These are phyloP conservation scores for Stagonosporopsis rhizophila DNA, from an alignment of 2,329 filamentous ascomycete genomes.

Conservation along the genomic window DNA sequence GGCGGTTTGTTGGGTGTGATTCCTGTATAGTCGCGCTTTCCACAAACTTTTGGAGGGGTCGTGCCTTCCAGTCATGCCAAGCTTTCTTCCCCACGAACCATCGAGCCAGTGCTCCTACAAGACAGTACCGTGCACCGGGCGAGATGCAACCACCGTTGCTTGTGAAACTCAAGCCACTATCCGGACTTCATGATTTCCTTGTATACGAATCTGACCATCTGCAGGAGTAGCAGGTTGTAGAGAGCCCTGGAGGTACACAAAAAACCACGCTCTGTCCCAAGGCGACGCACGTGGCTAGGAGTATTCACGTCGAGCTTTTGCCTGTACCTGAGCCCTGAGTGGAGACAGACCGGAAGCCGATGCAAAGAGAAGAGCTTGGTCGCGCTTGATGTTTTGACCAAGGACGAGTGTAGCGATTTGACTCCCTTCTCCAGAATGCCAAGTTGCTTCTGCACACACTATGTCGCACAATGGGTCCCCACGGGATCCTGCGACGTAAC, in stretches of 20 bases:
- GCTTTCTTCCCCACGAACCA: constrained; percentile 5
- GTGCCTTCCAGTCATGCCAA: constrained; percentile 25
- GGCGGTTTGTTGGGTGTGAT: constrained; percentile 8
- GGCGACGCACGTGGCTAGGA: neutral
- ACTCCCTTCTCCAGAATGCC: constrained; percentile 6
- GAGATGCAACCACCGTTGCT: neutral
- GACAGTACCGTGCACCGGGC: neutral
- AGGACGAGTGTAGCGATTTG: neutral
- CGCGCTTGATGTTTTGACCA: constrained; percentile 1
- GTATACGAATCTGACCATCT: neutral
- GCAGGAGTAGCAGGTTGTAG: too few species aligned
- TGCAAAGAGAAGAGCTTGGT: neutral
- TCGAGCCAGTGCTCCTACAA: neutral
- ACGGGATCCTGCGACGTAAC: constrained; percentile 7
- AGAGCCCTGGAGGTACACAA: too few species aligned
- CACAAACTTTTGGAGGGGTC: constrained; percentile 31
- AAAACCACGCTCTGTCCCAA: neutral
- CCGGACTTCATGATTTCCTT: neutral
- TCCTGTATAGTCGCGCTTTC: constrained; percentile 1
- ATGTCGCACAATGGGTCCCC: constrained; percentile 17
- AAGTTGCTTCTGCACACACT: constrained; percentile 7
- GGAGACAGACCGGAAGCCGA: neutral
- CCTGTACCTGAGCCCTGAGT: neutral
- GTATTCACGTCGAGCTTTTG: neutral
- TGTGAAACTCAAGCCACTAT: neutral